Evolutionary conservation across 306 rosid genomes (phyloP).

Genomic region (Alnus glutinosa): DNA sequence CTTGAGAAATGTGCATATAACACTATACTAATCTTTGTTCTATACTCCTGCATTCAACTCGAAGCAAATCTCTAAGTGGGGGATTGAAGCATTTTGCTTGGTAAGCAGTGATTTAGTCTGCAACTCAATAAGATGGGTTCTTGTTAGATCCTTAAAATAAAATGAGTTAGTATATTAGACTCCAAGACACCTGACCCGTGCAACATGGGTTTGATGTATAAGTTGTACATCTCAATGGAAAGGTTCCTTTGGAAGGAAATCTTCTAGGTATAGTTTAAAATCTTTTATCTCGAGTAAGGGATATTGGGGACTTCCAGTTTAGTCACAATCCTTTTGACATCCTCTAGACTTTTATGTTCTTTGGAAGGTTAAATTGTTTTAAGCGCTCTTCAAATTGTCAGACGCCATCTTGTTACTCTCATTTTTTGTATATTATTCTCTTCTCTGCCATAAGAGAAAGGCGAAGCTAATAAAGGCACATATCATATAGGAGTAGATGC

Average conservation of each 20-base stretch:
- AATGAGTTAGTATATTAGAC: not conserved
- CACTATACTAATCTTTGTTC: not conserved
- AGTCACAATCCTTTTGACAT: not conserved
- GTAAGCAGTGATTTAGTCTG: not conserved
- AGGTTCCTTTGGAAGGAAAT: no score
- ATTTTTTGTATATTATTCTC: not conserved
- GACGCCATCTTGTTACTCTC: not conserved
- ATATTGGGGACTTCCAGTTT: not conserved
- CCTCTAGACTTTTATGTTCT: not conserved
- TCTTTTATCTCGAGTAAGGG: not conserved
- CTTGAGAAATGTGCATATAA: not conserved
- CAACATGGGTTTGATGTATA: not conserved
- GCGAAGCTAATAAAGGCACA: not conserved
- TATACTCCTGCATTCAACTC: not conserved
- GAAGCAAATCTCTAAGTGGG: not conserved
- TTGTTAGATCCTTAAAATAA: not conserved
- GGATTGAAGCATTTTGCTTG: not conserved
- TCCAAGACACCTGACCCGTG: not conserved
- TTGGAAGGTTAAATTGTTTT: not conserved
- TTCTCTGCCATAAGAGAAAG: not conserved
- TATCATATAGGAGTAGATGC: not conserved
- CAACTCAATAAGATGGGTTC: not conserved
- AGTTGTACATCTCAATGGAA: no score
- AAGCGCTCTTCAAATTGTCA: not conserved
- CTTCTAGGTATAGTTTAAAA: no score